Conservation (phyloP, 108 stramenopile genomes). For the Cyclotella choctawhatcheeana region DNA sequence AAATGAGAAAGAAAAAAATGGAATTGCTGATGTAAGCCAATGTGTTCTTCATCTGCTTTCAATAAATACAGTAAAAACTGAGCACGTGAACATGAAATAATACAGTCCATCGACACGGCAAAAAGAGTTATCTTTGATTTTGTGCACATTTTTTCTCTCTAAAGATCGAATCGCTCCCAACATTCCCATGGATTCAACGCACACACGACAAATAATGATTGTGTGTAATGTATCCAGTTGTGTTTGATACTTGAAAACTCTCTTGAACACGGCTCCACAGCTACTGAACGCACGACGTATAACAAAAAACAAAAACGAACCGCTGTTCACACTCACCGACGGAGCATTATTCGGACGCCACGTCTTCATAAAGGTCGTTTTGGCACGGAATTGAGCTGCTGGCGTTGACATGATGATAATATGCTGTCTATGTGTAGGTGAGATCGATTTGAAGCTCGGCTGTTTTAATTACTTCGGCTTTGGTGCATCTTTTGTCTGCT, state of each 20-base stretch:
- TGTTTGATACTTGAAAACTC: background rate
- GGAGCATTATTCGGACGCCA: conserved; percentile 83
- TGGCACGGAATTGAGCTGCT: conserved; percentile 63
- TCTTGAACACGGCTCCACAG: background rate
- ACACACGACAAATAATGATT: too few relatives aligned
- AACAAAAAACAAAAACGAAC: too few relatives aligned
- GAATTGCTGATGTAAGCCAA: conserved; percentile 6
- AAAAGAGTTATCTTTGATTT: background rate
- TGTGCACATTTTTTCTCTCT: too few relatives aligned
- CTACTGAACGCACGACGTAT: background rate
- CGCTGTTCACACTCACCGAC: conserved; percentile 55
- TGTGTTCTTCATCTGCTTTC: background rate
- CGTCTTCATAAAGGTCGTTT: conserved; percentile 75
- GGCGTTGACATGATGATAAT: conserved; percentile 25
- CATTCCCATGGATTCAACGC: too few relatives aligned
- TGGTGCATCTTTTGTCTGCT: too few relatives aligned
- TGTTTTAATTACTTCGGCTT: background rate
- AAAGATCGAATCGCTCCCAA: too few relatives aligned
- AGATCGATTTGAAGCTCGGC: background rate
- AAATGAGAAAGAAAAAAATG: background rate
- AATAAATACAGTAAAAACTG: background rate
- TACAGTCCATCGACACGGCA: background rate
- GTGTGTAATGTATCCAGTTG: background rate
- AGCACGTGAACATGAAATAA: background rate
- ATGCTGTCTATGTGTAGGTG: background rate